Conservation (phyloP, 2,329 filamentous ascomycete genomes). For the Verticillium nubilum region DNA sequence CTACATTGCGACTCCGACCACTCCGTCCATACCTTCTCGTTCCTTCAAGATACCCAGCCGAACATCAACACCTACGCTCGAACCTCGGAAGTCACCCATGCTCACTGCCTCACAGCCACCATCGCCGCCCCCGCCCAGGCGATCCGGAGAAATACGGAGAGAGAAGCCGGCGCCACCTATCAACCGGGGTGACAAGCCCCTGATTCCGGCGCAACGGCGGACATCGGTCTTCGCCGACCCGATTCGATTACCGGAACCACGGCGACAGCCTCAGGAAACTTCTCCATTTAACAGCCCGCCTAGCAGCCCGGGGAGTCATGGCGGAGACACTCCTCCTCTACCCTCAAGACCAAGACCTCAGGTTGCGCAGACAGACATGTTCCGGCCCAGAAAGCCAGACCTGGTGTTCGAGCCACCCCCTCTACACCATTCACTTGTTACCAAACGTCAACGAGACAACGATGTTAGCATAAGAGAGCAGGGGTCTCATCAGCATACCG, state of each 20-base stretch:
- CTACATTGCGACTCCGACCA: slow-evolving; percentile 31
- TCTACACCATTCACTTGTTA: slow-evolving; percentile 41
- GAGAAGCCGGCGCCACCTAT: slow-evolving; percentile 64
- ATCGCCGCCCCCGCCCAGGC: slow-evolving; percentile 58
- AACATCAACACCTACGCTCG: slow-evolving; percentile 46
- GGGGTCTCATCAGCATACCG: slow-evolving; percentile 33
- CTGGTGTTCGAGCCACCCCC: slow-evolving; percentile 45
- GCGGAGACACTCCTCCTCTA: slow-evolving; percentile 46
- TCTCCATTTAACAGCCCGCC: slow-evolving; percentile 89
- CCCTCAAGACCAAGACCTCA: slow-evolving; percentile 34
- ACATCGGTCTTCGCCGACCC: slow-evolving; percentile 16
- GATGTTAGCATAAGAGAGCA: slow-evolving; percentile 26
- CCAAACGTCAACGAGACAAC: slow-evolving; percentile 39
- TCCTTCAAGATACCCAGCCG: slow-evolving; percentile 51
- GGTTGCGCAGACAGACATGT: slow-evolving; percentile 16
- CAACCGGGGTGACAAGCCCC: slow-evolving; percentile 69
- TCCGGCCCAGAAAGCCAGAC: slow-evolving; percentile 26
- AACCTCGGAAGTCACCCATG: slow-evolving; percentile 42
- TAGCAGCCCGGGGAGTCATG: slow-evolving; percentile 58
- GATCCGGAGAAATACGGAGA: slow-evolving; percentile 53
- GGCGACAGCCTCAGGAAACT: slow-evolving; percentile 34
- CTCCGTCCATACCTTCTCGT: slow-evolving; percentile 36
- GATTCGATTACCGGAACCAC: slow-evolving; percentile 21
- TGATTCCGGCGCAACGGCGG: slow-evolving; percentile 23
- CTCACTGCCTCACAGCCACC: slow-evolving; percentile 45